Percentiles rank a stretch among this genome's conserved stretches.
These are phyloP conservation scores for Trifolium subterraneum DNA, from an alignment of 306 rosid genomes.

Conservation along the genomic window DNA sequence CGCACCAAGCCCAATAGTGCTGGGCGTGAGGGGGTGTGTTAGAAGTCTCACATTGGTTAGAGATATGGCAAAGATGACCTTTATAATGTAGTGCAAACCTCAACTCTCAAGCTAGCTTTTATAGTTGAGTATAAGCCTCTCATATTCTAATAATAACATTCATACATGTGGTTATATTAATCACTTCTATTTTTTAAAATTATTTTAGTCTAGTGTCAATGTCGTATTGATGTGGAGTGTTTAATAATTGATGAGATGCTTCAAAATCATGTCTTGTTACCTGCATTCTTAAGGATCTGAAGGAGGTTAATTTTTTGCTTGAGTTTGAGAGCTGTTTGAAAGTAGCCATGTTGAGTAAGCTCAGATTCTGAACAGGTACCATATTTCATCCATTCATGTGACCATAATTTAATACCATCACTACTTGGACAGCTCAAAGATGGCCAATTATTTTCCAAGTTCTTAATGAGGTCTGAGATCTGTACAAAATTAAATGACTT, in stretches of 20 bases:
- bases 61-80: no score
- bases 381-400: slow-evolving; percentile 86
- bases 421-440: slow-evolving; percentile 85
- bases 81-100: no score
- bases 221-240: no score
- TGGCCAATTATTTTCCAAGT: slow-evolving; percentile 72
- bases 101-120: no score
- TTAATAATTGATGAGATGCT: not conserved
- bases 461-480: slow-evolving; percentile 61
- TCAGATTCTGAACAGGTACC: slow-evolving; percentile 82
- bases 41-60: no score
- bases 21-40: no score
- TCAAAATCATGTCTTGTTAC: slow-evolving; percentile 29
- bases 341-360: slow-evolving; percentile 66
- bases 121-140: no score
- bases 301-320: slow-evolving; percentile 65
- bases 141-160: no score
- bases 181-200: no score
- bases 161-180: no score
- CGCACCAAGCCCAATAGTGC: no score
- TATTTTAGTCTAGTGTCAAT: no score
- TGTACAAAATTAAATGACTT: slow-evolving; percentile 7
- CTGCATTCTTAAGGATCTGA: slow-evolving; percentile 55
- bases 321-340: slow-evolving; percentile 63
- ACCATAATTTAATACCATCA: slow-evolving; percentile 69